Evolutionary conservation across 768 basidiomycete species (phyloP).

Genomic region (Xerocomellus intermedius): DNA sequence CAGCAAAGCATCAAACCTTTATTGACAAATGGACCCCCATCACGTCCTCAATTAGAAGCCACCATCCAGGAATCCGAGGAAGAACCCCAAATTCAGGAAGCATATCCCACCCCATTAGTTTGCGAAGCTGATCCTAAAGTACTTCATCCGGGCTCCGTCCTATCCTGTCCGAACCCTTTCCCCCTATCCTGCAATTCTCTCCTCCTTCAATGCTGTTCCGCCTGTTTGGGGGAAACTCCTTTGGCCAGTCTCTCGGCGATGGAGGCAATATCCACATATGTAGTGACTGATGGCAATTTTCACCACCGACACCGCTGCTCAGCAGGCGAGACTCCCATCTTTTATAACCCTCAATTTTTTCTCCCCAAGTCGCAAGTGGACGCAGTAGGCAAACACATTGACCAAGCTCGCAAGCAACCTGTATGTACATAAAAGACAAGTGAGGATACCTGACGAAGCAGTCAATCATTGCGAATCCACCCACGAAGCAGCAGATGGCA

Average conservation of each 20-base stretch:
- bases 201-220: slow-evolving; percentile 27
- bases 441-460: neutral
- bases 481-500: neutral
- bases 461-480: neutral
- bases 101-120: neutral
- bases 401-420: neutral
- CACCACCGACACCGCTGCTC: neutral
- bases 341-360: neutral
- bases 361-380: slow-evolving; percentile 22
- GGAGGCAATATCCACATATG: slow-evolving; percentile 41
- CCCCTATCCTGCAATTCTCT: neutral
- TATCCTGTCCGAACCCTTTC: neutral
- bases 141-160: neutral
- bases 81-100: neutral
- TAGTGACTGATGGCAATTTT: neutral
- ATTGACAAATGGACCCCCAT: too few species aligned
- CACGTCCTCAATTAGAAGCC: too few species aligned
- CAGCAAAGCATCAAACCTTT: too few species aligned
- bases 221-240: slow-evolving; percentile 28
- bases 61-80: too few species aligned
- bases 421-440: neutral
- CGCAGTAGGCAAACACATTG: neutral
- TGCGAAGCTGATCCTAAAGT: neutral
- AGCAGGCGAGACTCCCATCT: neutral
- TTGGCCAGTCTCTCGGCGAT: slow-evolving; percentile 3